Percentiles rank a stretch among this genome's conserved stretches.
These are phyloP conservation scores for Trichosanthes cucumerina DNA, from an alignment of 306 rosid genomes.

Conservation along the genomic window DNA sequence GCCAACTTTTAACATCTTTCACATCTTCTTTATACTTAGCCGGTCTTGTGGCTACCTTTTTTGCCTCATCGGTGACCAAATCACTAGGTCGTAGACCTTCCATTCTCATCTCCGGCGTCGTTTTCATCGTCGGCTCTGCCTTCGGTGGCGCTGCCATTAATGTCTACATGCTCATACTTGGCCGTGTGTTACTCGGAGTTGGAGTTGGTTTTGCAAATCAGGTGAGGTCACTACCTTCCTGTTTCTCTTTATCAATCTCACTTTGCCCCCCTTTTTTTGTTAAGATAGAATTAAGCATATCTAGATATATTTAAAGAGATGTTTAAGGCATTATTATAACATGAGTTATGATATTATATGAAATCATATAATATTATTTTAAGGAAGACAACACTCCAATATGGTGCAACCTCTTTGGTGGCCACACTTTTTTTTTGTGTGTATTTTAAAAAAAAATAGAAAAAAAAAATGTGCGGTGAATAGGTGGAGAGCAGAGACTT, in stretches of 20 bases:
- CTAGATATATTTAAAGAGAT: too few species aligned
- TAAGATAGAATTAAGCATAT: background rate
- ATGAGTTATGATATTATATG: too few species aligned
- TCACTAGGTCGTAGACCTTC: constrained; percentile 60
- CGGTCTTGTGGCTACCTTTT: constrained; percentile 53
- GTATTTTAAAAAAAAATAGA: too few species aligned
- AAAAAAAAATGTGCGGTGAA: too few species aligned
- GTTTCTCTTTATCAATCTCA: background rate
- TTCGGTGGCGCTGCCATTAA: constrained; percentile 54
- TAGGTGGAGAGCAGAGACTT: too few species aligned
- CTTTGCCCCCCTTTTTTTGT: background rate
- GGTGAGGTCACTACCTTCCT: constrained; percentile 12
- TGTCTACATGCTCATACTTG: constrained; percentile 57
- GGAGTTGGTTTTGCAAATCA: constrained; percentile 80
- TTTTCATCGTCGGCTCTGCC: constrained; percentile 51
- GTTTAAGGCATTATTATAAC: too few species aligned
- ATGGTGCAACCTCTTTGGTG: too few species aligned
- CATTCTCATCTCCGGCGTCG: constrained; percentile 47
- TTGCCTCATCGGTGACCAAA: constrained; percentile 47
- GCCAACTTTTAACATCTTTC: constrained; percentile 52
- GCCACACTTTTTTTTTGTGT: too few species aligned
- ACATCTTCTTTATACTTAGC: constrained; percentile 71
- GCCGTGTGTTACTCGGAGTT: constrained; percentile 61
- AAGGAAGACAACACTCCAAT: too few species aligned
- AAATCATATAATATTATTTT: too few species aligned